Evolutionary conservation across 768 basidiomycete genomes (phyloP).

Genomic region (Mycena amicta): DNA sequence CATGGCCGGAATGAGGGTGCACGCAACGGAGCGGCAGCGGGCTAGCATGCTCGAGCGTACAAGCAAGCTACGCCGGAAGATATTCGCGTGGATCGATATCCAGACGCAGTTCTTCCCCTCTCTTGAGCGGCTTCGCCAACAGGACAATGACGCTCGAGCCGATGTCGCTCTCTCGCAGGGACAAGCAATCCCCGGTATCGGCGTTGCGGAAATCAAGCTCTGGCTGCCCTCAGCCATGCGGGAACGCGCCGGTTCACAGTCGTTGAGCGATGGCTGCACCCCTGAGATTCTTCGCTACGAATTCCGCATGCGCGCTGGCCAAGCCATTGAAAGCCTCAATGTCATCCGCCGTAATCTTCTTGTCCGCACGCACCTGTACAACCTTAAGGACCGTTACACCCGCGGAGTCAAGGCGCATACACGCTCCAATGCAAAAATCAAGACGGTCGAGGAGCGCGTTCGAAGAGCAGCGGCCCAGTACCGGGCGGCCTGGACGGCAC

Average conservation of each 20-base stretch:
- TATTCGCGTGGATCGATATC: conserved; percentile 10
- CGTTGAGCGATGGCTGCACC: neutral
- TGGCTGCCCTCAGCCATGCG: conserved; percentile 12
- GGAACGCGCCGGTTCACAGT: neutral
- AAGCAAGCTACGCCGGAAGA: conserved; percentile 12
- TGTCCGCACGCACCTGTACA: conserved; percentile 28
- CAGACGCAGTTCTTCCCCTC: conserved; percentile 6
- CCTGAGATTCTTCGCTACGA: conserved; percentile 21
- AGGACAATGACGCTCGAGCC: conserved; percentile 4
- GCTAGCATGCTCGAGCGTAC: neutral
- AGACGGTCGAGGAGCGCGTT: conserved; percentile 19
- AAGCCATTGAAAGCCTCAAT: conserved; percentile 30
- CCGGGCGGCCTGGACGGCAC: conserved; percentile 3
- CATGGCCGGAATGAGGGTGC: neutral
- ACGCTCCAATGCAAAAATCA: conserved; percentile 24
- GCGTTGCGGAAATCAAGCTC: conserved; percentile 7
- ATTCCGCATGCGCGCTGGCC: conserved; percentile 29
- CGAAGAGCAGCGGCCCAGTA: conserved; percentile 20
- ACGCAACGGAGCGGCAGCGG: conserved; percentile 5
- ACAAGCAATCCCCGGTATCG: conserved; percentile 2
- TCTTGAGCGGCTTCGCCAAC: neutral
- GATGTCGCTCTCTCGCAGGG: neutral
- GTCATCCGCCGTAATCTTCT: conserved; percentile 32
- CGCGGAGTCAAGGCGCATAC: conserved; percentile 30
- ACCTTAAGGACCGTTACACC: conserved; percentile 30